phyloP scores from a whole-genome alignment of 192 early-diverging fungal genomes.

The Coemansia sp. region DNA sequence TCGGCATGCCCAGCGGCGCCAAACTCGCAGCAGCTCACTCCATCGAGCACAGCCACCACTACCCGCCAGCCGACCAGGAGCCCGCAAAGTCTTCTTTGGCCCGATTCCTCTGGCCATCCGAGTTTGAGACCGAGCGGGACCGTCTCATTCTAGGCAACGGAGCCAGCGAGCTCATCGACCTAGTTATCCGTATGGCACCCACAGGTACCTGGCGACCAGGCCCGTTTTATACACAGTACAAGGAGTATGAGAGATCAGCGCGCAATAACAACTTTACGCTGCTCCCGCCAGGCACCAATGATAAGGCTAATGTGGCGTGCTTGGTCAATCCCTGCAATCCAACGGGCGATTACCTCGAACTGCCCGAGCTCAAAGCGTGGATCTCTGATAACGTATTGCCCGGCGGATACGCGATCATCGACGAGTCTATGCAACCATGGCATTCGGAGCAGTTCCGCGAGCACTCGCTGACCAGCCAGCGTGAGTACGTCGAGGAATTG shows the following conservation, averaged over 20 bases:
- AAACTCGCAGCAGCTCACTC: slow-evolving; percentile 70
- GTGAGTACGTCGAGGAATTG: slow-evolving; percentile 63
- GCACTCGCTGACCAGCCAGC: slow-evolving; percentile 80
- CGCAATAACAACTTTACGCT: slow-evolving; percentile 72
- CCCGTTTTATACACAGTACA: slow-evolving; percentile 83
- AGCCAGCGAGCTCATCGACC: slow-evolving; percentile 88
- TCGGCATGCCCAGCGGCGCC: slow-evolving; percentile 78
- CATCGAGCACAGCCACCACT: slow-evolving; percentile 76
- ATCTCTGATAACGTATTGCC: slow-evolving; percentile 73
- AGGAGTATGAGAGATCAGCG: slow-evolving; percentile 88
- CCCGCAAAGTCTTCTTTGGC: slow-evolving; percentile 83
- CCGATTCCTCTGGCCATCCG: slow-evolving; percentile 74
- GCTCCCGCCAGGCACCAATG: slow-evolving; percentile 58
- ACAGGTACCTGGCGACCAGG: slow-evolving; percentile 83
- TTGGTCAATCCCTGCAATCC: slow-evolving; percentile 94
- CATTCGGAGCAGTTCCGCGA: slow-evolving; percentile 74
- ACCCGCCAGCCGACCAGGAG: slow-evolving; percentile 90
- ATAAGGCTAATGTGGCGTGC: slow-evolving; percentile 72
- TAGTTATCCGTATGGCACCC: slow-evolving; percentile 78
- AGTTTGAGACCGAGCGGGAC: slow-evolving; percentile 58
- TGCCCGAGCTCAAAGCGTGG: slow-evolving; percentile 75
- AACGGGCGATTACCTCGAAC: slow-evolving; percentile 80
- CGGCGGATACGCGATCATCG: slow-evolving; percentile 81
- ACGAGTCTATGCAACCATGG: slow-evolving; percentile 97
- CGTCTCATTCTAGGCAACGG: slow-evolving; percentile 86